Conservation (phyloP, 106 monocot genomes). For the Dendrobium huoshanense region DNA sequence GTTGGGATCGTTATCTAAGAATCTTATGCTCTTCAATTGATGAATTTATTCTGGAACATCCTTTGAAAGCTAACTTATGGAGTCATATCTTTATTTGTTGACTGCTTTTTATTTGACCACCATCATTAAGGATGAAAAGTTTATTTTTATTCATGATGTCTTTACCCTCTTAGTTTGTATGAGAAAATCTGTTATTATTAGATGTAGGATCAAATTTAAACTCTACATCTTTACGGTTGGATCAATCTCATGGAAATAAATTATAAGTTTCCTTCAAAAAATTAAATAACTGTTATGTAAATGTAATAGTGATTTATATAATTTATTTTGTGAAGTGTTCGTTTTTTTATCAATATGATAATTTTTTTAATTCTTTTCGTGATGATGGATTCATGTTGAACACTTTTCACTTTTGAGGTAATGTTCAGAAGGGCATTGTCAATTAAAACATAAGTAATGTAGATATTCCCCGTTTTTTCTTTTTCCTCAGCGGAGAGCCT, state of each 20-base stretch:
- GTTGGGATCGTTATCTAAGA: background rate
- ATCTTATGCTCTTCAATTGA: background rate
- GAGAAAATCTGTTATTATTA: background rate
- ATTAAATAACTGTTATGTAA: background rate
- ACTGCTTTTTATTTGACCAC: background rate
- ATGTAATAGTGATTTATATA: background rate
- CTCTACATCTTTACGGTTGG: background rate
- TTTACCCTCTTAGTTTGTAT: background rate
- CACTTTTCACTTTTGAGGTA: background rate
- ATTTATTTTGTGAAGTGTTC: background rate
- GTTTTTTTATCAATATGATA: background rate
- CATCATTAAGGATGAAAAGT: background rate
- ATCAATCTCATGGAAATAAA: background rate
- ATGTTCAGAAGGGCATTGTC: background rate
- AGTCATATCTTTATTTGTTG: background rate
- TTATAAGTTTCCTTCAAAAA: background rate
- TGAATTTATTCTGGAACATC: background rate
- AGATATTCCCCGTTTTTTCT: background rate
- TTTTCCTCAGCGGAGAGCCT: conserved; percentile 28
- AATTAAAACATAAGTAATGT: background rate
- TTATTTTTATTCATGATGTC: background rate
- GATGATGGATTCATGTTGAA: background rate
- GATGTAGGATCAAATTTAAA: background rate
- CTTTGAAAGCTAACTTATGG: background rate
- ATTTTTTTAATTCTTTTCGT: background rate